These are phyloP conservation scores for Xerophyta viscosa DNA, from an alignment of 106 monocot species.

Conservation along the genomic window DNA sequence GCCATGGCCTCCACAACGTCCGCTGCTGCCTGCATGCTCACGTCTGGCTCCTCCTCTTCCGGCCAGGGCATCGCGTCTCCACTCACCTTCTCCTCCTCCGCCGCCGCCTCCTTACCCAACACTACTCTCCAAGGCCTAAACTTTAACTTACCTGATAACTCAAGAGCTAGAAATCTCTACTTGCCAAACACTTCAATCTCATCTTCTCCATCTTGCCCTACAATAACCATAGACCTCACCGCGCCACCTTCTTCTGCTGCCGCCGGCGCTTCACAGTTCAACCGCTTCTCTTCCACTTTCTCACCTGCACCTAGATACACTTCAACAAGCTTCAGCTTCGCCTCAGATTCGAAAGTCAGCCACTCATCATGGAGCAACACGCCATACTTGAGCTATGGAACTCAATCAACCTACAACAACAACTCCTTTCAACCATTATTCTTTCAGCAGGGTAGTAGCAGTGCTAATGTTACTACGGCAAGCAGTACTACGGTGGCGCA, in stretches of 20 bases:
- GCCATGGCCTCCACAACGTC: constrained; percentile 88
- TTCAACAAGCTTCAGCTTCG: constrained; percentile 41
- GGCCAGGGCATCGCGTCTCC: not conserved
- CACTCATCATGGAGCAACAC: constrained; percentile 21
- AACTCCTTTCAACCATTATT: constrained; percentile 15
- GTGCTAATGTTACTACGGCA: not conserved
- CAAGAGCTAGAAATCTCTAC: constrained; percentile 29
- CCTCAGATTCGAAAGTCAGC: constrained; percentile 17
- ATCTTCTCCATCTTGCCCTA: constrained; percentile 42
- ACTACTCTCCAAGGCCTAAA: constrained; percentile 19
- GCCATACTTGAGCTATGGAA: constrained; percentile 25
- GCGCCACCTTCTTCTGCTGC: constrained; percentile 25
- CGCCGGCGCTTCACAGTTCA: constrained; percentile 10
- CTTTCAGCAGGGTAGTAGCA: not conserved
- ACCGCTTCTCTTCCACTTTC: constrained; percentile 10
- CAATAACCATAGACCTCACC: constrained; percentile 92
- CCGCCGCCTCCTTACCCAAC: not conserved
- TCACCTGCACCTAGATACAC: constrained; percentile 18
- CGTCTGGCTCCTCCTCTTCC: constrained; percentile 49
- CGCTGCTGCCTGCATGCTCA: constrained; percentile 71
- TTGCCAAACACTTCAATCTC: constrained; percentile 46
- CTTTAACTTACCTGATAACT: constrained; percentile 18
- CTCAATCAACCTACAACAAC: constrained; percentile 10
- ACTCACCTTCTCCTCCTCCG: not conserved
- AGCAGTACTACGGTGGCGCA: too few species aligned